Base-by-base conservation (phyloP, 164 flowering plant species). In the Pachysandra terminalis region DNA sequence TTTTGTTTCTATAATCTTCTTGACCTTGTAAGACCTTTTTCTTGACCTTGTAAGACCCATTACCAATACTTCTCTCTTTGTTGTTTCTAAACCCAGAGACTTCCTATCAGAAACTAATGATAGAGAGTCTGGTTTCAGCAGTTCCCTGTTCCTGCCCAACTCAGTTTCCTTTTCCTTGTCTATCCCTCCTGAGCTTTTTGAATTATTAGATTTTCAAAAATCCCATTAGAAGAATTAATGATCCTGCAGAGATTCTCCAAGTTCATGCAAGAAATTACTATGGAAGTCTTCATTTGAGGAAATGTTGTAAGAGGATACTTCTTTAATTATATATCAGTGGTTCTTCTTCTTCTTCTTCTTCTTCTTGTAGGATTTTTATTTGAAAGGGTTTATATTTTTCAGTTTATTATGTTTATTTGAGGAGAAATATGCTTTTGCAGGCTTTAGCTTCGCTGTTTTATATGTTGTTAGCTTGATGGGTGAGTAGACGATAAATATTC, bases 11-110 rank as follows among this genome's bases (percentile, higher is more conserved):
- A 15, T 5, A 12, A 45, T 45, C 51, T 89, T 89, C 90, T 89
- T 87, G 93, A 86, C 93, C 91, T 87, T 89, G 94, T 89, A 87
- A 91, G 91, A 80, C 92, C 89, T 86, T 86, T n/a, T 89, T 88
- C 92, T 91, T 88, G 96, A 85, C 90, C 94, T 90, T 86, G 95
- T 87, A 91, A 91, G 97, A 87, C 90, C 92, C 82, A 41, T 7
- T 6, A 0, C 41, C 19, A 19, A 25, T 9, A 58, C 26, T 32
- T n/a, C 35, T 65, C 0, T 58, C 66, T 68, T 71, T 24, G 0
- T 68, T 63, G 24, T 49, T 12, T 32, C 0, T 61, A 28, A n/a
- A 9, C 16, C 37, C 7, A 12, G 14, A 14, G 51, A 61, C 54
- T 64, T 71, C 68, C 54, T 61, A 28, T 67, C 68, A 23, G 58